Base-by-base conservation (phyloP, 78 protist genomes). In the Cavenderia fasciculata region DNA sequence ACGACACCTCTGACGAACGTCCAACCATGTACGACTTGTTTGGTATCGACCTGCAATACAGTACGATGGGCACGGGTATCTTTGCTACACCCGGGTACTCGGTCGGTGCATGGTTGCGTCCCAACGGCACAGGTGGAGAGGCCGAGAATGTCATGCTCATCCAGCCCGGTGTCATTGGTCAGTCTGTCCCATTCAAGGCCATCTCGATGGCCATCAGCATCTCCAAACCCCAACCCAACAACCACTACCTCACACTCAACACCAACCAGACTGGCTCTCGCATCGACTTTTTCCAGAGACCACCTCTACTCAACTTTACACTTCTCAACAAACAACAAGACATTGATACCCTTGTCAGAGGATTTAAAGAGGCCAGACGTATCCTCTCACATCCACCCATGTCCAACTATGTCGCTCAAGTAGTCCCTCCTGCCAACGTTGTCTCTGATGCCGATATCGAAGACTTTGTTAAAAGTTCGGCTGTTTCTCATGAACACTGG, bases 341-440 rank as follows among this genome's bases (percentile, higher is more conserved):
- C 33, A 46, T 82, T 0, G 25, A 44, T 8, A 82, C 43, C 8
- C 14, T 82, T 4, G 70, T 68, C 0, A 11, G 69, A 29, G 66
- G 77, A 0, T 52, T 82, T 11, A 54, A 52, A 43, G 90, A 82
- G 16, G 29, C 38, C 7, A 34, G 90, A 49, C 10, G 90, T n/a
- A 68, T 82, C 36, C 52, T 82, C 71, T 54, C 79, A 0, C 68
- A 33, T 21, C 90, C 90, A 31, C 90, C 90, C 54, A 65, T 82
- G 78, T 43, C 59, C 12, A 19, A 33, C 4, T n/a, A 25, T 11
- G 68, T 59, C 0, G 19, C 68, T 2, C 76, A 76, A 56, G 25
- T 82, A 4, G n/a, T 38, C 14, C 87, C 87, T 14, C 70, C 84
- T 3, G 31, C 54, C 1, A 43, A 38, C 23, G 40, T 47, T n/a